Conservation (phyloP, 1,284 basidiomycete species). For the Sparassis latifolia region DNA sequence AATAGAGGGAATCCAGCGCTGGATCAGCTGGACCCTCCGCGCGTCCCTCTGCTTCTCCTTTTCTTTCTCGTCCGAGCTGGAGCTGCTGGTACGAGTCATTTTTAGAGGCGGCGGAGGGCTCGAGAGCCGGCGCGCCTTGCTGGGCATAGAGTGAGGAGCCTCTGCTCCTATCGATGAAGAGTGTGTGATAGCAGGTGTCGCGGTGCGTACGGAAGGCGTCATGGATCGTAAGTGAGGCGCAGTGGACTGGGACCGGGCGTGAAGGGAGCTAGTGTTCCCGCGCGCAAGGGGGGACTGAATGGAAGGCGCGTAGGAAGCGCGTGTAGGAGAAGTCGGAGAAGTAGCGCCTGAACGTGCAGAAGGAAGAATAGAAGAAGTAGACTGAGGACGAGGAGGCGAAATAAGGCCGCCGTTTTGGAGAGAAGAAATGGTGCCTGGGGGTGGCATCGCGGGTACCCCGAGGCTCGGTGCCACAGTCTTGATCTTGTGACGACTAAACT, state of each 20-base stretch:
- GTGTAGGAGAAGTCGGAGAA: constrained; percentile 25
- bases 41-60: constrained; percentile 22
- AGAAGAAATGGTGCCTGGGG: constrained; percentile 14
- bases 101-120: constrained; percentile 25
- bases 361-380: constrained; percentile 14
- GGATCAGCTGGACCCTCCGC: constrained; percentile 24
- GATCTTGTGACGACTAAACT: constrained; percentile 43
- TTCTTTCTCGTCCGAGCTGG: constrained; percentile 27
- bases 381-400: constrained; percentile 23
- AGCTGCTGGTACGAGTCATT: constrained; percentile 27
- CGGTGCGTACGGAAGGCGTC: constrained; percentile 23
- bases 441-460: constrained; percentile 17
- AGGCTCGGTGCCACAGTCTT: constrained; percentile 15
- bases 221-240: constrained; percentile 19
- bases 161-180: constrained; percentile 11
- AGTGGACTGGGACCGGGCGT: constrained; percentile 18
- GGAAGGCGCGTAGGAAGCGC: constrained; percentile 16
- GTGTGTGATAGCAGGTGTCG: constrained; percentile 17
- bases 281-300: constrained; percentile 23
- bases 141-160: constrained; percentile 20
- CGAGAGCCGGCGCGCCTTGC: constrained; percentile 20
- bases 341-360: constrained; percentile 24
- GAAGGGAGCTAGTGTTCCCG: constrained; percentile 18
- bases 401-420: constrained; percentile 12
- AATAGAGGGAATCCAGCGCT: constrained; percentile 26